Conservation (phyloP, 768 basidiomycete species). For the Mycena crocata region DNA sequence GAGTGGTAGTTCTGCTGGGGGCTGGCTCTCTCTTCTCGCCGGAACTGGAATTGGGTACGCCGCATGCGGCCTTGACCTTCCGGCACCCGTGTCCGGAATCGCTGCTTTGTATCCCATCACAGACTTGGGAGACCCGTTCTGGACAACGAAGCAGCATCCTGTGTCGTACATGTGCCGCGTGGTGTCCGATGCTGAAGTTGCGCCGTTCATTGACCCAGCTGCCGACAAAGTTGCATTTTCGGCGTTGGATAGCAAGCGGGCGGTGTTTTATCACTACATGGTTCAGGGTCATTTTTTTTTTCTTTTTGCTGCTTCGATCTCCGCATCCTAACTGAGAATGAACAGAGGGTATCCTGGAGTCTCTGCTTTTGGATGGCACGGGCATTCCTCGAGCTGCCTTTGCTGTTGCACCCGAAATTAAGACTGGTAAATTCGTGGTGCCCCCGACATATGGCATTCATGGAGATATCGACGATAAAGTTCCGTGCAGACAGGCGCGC, state of each 20-base stretch:
- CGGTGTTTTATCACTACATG: constrained; percentile 53
- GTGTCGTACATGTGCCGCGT: constrained; percentile 48
- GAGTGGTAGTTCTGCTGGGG: constrained; percentile 54
- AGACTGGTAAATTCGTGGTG: constrained; percentile 36
- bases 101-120: constrained; percentile 53
- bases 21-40: constrained; percentile 49
- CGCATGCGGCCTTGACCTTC: constrained; percentile 45
- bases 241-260: constrained; percentile 39
- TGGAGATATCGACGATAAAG: constrained; percentile 49
- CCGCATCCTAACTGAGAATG: neutral
- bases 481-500: constrained; percentile 46
- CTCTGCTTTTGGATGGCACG: constrained; percentile 47
- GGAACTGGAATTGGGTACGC: constrained; percentile 51
- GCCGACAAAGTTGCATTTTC: constrained; percentile 40
- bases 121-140: constrained; percentile 50
- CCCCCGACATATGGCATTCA: constrained; percentile 52
- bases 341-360: constrained; percentile 43
- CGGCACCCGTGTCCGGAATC: constrained; percentile 45
- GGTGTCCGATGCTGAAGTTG: constrained; percentile 44
- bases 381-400: constrained; percentile 43
- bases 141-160: constrained; percentile 48
- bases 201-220: constrained; percentile 44
- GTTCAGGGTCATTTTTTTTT: constrained; percentile 50
- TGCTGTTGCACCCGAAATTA: constrained; percentile 44
- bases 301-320: neutral